These are phyloP conservation scores for Albizia julibrissin DNA, from an alignment of 306 rosid species.

Conservation along the genomic window DNA sequence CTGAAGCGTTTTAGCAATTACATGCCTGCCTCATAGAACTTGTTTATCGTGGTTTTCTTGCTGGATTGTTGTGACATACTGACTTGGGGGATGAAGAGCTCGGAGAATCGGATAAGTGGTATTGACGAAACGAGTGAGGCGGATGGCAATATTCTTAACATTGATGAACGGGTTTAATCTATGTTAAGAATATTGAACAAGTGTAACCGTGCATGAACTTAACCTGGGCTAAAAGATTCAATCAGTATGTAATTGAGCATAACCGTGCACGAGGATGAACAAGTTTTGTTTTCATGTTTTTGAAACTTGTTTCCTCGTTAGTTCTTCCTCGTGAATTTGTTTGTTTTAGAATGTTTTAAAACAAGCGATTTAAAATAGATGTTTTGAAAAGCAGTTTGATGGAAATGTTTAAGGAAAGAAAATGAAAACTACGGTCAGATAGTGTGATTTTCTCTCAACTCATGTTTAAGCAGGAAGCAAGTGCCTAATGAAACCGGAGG, in stretches of 20 bases:
- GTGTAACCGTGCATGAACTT: too few relatives aligned
- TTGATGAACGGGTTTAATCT: neutral
- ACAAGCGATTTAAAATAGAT: neutral
- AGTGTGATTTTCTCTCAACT: too few relatives aligned
- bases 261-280: neutral
- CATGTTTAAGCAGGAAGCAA: neutral
- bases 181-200: too few relatives aligned
- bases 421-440: too few relatives aligned
- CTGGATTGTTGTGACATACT: neutral
- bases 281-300: too few relatives aligned
- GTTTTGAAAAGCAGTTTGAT: neutral
- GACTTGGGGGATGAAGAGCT: neutral
- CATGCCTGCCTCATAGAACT: constrained; percentile 13
- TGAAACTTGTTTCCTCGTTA: too few relatives aligned
- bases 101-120: neutral
- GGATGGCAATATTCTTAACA: neutral
- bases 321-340: too few relatives aligned
- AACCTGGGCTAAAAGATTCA: neutral
- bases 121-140: neutral
- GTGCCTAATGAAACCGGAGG: neutral
- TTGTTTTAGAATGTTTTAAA: neutral
- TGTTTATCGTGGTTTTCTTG: constrained; percentile 1
- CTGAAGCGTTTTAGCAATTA: neutral
- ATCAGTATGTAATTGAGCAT: neutral
- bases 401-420: neutral